Percentiles rank a stretch among this genome's conserved stretches.
Evolutionary conservation across 176 grass and related monocot genomes (phyloP).

Genomic region (Avena sativa): DNA sequence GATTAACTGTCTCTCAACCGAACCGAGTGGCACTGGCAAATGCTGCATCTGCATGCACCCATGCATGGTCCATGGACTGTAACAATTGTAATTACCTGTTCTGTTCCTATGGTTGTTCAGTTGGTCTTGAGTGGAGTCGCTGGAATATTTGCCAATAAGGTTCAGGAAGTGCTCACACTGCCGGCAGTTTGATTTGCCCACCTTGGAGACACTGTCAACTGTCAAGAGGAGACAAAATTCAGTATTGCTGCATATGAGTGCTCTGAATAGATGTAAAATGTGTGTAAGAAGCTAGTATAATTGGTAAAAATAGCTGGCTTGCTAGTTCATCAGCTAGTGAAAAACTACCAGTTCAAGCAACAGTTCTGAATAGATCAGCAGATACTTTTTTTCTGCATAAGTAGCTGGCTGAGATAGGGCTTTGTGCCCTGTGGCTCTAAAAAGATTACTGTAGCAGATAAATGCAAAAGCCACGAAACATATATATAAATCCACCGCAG

Average conservation of each 20-base stretch:
- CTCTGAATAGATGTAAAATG: background rate
- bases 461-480: background rate
- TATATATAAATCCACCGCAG: too few relatives aligned
- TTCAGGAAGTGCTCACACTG: background rate
- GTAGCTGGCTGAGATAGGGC: too few relatives aligned
- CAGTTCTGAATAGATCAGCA: background rate
- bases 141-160: background rate
- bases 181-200: slow-evolving; percentile 18
- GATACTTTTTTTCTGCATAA: too few relatives aligned
- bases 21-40: slow-evolving; percentile 22
- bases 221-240: slow-evolving; percentile 22
- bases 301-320: background rate
- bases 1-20: slow-evolving; percentile 45
- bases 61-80: background rate
- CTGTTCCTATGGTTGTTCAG: background rate
- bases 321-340: background rate
- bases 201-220: slow-evolving; percentile 8
- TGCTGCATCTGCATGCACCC: background rate
- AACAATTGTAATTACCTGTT: slow-evolving; percentile 6
- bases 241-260: background rate
- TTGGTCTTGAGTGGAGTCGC: background rate
- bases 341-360: slow-evolving; percentile 5
- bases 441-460: background rate
- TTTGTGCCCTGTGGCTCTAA: too few relatives aligned
- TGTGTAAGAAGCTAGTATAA: background rate